Percentiles rank a stretch among this genome's conserved stretches.
phyloP scores from a whole-genome alignment of 257 asterid species.

The Plectranthus barbatus region DNA sequence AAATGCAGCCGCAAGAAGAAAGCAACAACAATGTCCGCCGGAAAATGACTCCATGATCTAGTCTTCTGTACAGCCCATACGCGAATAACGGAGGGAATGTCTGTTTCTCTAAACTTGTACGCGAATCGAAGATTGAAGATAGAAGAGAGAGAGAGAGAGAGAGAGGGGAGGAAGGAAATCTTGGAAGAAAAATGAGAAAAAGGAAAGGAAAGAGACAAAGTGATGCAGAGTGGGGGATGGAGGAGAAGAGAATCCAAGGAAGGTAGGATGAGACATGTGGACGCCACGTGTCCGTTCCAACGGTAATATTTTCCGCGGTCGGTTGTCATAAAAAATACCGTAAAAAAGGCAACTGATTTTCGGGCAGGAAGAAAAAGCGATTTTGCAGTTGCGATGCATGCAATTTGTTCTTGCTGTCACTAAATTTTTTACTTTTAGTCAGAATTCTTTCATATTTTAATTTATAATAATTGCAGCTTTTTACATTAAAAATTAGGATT shows the following conservation, averaged over 20 bases:
- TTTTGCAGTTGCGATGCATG: not conserved
- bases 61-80: constrained; percentile 27
- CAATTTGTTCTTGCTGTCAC: not conserved
- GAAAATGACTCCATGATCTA: constrained; percentile 37
- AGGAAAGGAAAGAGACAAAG: constrained; percentile 9
- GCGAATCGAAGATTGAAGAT: no score
- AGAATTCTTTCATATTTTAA: no score
- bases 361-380: constrained; percentile 9
- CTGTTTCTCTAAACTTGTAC: not conserved
- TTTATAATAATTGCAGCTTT: no score
- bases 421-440: not conserved
- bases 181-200: not conserved
- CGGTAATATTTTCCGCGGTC: constrained; percentile 46
- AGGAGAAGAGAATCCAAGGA: constrained; percentile 46
- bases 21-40: constrained; percentile 8
- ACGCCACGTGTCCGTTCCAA: constrained; percentile 38
- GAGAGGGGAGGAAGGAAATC: not conserved
- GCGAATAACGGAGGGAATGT: not conserved
- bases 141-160: no score
- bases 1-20: not conserved
- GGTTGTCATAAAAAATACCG: constrained; percentile 17
- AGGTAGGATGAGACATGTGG: constrained; percentile 40
- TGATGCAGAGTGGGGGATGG: not conserved
- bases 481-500: no score
- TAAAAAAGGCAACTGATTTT: not conserved